Percentiles rank a stretch among this genome's conserved stretches.
Evolutionary conservation across 2,329 filamentous ascomycete species (phyloP).

Genomic region (Proliferodiscus dingleyae): DNA sequence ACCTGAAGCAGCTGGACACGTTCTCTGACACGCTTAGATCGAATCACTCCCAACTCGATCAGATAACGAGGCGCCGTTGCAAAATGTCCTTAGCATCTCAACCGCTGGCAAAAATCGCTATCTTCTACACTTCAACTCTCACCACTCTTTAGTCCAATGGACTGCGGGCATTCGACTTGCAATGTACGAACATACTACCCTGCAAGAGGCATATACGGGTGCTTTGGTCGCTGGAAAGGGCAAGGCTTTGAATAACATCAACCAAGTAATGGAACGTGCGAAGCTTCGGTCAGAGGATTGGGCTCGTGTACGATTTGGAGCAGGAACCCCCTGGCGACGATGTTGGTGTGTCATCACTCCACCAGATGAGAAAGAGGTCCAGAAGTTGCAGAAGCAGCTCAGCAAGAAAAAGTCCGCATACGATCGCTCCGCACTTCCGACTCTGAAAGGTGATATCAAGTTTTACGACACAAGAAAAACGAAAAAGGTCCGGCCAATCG

Average conservation of each 20-base stretch:
- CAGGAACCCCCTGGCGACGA: constrained; percentile 90
- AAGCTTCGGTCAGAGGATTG: constrained; percentile 80
- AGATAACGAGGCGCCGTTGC: constrained; percentile 69
- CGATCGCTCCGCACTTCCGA: constrained; percentile 60
- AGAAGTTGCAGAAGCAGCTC: constrained; percentile 75
- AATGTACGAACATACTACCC: constrained; percentile 87
- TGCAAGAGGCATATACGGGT: constrained; percentile 96
- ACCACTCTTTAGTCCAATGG: constrained; percentile 92
- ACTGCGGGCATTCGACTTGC: constrained; percentile 88
- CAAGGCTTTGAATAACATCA: constrained; percentile 83
- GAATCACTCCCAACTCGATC: constrained; percentile 85
- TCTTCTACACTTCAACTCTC: constrained; percentile 91
- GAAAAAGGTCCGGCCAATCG: constrained; percentile 86
- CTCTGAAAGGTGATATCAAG: constrained; percentile 83
- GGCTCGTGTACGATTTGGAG: constrained; percentile 91
- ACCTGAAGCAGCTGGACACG: no score
- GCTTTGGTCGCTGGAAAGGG: constrained; percentile 94
- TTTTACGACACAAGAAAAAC: constrained; percentile 90
- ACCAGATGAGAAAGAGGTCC: constrained; percentile 87
- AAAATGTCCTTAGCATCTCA: constrained; percentile 93
- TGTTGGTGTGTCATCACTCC: constrained; percentile 96
- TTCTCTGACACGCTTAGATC: constrained; percentile 50
- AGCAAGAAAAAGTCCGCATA: constrained; percentile 82
- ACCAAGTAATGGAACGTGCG: constrained; percentile 77
- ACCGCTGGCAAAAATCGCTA: constrained; percentile 95